phyloP scores from a whole-genome alignment of 1,284 basidiomycete species.

The Coriolopsis trogii region DNA sequence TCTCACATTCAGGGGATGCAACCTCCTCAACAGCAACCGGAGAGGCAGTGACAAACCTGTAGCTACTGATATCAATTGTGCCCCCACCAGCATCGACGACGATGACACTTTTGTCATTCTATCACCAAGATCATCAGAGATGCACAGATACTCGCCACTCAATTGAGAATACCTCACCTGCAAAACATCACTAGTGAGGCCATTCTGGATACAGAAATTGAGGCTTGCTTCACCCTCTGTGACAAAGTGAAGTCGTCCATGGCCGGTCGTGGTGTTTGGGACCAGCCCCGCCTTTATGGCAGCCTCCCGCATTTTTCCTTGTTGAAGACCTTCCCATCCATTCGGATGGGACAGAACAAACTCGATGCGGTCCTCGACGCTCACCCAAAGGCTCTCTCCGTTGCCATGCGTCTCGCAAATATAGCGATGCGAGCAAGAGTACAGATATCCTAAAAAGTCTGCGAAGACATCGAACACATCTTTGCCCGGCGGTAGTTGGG shows the following conservation, averaged over 20 bases:
- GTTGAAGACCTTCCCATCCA: constrained; percentile 47
- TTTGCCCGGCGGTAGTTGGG: constrained; percentile 43
- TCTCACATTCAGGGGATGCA: constrained; percentile 45
- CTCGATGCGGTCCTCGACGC: constrained; percentile 35
- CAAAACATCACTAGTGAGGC: constrained; percentile 37
- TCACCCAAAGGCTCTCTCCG: constrained; percentile 42
- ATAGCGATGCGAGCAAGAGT: constrained; percentile 44
- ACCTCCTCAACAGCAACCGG: constrained; percentile 40
- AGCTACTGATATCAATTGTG: constrained; percentile 57
- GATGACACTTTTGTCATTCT: constrained; percentile 47
- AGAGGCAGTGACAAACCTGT: constrained; percentile 33
- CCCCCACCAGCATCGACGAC: constrained; percentile 63
- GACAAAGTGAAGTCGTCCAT: constrained; percentile 44
- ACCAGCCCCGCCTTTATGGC: constrained; percentile 39
- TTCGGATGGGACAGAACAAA: constrained; percentile 47
- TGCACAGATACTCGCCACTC: neutral
- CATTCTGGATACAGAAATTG: constrained; percentile 46
- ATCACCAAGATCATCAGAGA: neutral
- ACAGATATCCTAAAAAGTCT: constrained; percentile 57
- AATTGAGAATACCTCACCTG: constrained; percentile 31
- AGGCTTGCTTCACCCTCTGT: constrained; percentile 55
- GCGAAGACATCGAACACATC: constrained; percentile 49
- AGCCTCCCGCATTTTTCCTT: constrained; percentile 42
- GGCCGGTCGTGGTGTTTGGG: constrained; percentile 30
- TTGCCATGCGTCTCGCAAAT: constrained; percentile 50